Conservation (phyloP, 306 rosid genomes). For the Rosa chinensis region DNA sequence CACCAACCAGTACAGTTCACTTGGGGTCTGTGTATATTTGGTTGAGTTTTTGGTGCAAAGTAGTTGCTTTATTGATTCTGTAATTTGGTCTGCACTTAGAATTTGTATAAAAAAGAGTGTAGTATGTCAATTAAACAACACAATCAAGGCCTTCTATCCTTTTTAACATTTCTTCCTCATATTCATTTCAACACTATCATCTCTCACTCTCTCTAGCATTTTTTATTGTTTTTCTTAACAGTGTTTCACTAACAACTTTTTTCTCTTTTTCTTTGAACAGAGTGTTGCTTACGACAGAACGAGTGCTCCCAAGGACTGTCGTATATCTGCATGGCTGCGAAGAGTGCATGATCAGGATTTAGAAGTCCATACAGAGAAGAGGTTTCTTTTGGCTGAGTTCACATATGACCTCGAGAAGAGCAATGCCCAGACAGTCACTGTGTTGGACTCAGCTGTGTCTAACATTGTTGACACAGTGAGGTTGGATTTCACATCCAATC, state of each 20-base stretch:
- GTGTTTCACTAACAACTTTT: not conserved
- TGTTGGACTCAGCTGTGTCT: slow-evolving; percentile 42
- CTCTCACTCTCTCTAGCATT: not conserved
- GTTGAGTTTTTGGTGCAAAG: not conserved
- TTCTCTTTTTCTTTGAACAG: slow-evolving; percentile 36
- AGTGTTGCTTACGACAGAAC: slow-evolving; percentile 86
- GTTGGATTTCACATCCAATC: slow-evolving; percentile 85
- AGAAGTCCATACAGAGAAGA: slow-evolving; percentile 40
- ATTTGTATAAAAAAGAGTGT: not conserved
- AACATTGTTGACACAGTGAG: slow-evolving; percentile 61
- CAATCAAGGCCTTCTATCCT: not conserved
- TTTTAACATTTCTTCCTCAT: not conserved
- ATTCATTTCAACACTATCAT: not conserved
- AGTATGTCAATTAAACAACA: not conserved
- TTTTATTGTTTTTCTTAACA: not conserved
- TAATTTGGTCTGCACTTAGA: not conserved
- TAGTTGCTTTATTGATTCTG: not conserved
- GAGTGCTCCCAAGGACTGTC: slow-evolving; percentile 88
- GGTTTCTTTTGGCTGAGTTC: slow-evolving; percentile 58
- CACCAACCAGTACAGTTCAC: not conserved
- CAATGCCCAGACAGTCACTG: slow-evolving; percentile 85
- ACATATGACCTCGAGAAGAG: slow-evolving; percentile 85
- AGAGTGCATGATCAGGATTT: slow-evolving; percentile 34
- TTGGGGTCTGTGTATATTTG: not conserved
- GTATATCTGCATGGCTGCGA: slow-evolving; percentile 87